A percentile compares a stretch with the other conserved stretches of the same genome.
phyloP scores from a whole-genome alignment of 2,329 filamentous ascomycete species.

The Myriosclerotinia curreyana region DNA sequence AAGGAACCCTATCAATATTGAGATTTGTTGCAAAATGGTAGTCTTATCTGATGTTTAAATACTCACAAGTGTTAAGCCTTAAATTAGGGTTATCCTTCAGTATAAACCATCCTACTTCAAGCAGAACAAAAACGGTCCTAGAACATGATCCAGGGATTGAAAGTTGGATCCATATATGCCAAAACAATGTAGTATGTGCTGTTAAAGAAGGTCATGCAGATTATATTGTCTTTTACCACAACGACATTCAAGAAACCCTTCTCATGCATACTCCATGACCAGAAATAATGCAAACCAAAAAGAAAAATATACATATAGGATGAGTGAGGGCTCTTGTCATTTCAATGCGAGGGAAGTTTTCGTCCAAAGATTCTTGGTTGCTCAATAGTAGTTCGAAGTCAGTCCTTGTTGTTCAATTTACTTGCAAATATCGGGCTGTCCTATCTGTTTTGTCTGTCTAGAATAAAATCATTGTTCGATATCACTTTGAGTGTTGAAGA shows the following conservation, averaged over 20 bases:
- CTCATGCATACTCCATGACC: neutral
- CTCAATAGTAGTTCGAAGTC: neutral
- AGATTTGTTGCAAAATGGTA: neutral
- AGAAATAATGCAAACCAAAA: neutral
- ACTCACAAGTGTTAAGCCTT: neutral
- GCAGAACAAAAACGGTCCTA: neutral
- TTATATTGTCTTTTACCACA: neutral
- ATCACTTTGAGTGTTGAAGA: neutral
- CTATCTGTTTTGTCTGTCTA: neutral
- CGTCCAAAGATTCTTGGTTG: neutral
- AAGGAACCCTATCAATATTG: slow-evolving; percentile 12
- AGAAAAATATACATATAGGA: neutral
- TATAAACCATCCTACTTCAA: neutral
- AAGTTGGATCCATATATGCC: neutral
- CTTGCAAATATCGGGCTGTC: neutral
- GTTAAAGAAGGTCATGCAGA: neutral
- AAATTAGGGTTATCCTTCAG: neutral
- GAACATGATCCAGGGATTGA: neutral
- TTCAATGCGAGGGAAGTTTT: neutral
- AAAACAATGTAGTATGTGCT: neutral
- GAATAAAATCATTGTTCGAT: neutral
- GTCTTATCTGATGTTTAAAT: neutral
- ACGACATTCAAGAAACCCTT: neutral
- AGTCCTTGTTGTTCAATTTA: neutral
- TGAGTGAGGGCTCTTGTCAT: neutral